Evolutionary conservation across 2,329 filamentous ascomycete genomes (phyloP), one percentile per base, ranked within the genome.

Genomic region (Fusarium cyanostomum): DNA sequence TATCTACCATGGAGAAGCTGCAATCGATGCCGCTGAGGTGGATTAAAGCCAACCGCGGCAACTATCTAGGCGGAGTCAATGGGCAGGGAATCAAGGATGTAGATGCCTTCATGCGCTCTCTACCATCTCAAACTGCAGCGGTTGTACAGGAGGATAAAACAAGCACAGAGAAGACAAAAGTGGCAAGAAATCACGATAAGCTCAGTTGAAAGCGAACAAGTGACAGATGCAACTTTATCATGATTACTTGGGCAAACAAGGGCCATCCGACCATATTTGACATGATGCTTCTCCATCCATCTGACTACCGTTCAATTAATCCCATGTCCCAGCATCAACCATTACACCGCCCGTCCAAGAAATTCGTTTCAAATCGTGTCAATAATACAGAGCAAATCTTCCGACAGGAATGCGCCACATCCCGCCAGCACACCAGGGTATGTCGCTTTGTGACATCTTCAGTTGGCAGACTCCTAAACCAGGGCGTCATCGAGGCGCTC

Each of bases 341-440:
- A 73, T 72, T 73, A 74, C 66, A 66, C 70, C 70, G 43, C 69
- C 72, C 67, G 64, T 72, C 72, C 74, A 75, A 75, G 67, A 76
- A 74, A 75, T 74, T 60, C 59, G 62, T 62, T 58, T 72, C 62
- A 75, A 72, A 75, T 75, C 45, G 66, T 67, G 45, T 68, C 69
- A 70, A 62, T 73, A 67, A 71, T 69, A 67, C 67, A 68, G 62
- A 71, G 68, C 68, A 69, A 68, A 71, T 70, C 37, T 56, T 69
- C 64, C 49, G 48, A 68, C 58, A 66, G 66, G 55, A 73, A 66
- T 59, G 66, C 59, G 43, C 65, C 64, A 70, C 54, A 71, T 63
- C 57, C 51, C 60, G 56, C 57, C 61, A 56, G 43, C 54, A 27
- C 31, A 61, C 45, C 52, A 43, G 35, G 52, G 39, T 35, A 41